Base-by-base conservation (phyloP, 208 protist genomes). In the Endotrypanum monterogeii region DNA sequence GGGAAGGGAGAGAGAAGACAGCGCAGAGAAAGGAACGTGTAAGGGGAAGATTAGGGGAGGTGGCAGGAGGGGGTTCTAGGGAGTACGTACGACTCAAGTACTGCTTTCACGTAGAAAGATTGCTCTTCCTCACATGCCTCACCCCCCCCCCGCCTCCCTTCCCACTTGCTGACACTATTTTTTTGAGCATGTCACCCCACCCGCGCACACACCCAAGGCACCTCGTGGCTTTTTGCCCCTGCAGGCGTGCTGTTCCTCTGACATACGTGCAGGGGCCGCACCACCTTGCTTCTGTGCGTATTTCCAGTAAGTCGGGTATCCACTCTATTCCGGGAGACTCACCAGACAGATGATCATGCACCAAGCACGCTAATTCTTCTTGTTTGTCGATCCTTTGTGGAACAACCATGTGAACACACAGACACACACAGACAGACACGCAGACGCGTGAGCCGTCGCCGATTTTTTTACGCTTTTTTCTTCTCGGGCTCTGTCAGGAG, bases 331-430 rank as follows among this genome's bases (percentile, higher is more conserved):
- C 35, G 11, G 37, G 28, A 30, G 37, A n/a, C 23, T 5, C 8
- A 18, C 20, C 14, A 18, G 61, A 30, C 25, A 52, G 48, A 71
- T 41, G 52, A 3, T 63, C 39, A 54, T 14, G n/a, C 57, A 2
- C 37, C 37, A 65, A 9, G 35, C 8, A 20, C 60, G 32, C 16
- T n/a, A n/a, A 30, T 65, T 23, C 3, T 11, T 39, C 20, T 39
- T 65, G 32, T 23, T n/a, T 28, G 35, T 28, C 32, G n/a, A 46
- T 48, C 44, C 60, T 11, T 48, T 28, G 28, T 41, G n/a, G 11
- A 51, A 65, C 52, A 57, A 23, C 4, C 52, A n/a, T 30, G 44
- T 48, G 44, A 51, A 66, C 56, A 74, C 48, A 66, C 62, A 67
- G 28, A 62, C n/a, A 35, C 57, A 41, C n/a, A 32, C 61, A 67